phyloP scores from a whole-genome alignment of 2,329 filamentous ascomycete species.

The Fusarium temperatum region DNA sequence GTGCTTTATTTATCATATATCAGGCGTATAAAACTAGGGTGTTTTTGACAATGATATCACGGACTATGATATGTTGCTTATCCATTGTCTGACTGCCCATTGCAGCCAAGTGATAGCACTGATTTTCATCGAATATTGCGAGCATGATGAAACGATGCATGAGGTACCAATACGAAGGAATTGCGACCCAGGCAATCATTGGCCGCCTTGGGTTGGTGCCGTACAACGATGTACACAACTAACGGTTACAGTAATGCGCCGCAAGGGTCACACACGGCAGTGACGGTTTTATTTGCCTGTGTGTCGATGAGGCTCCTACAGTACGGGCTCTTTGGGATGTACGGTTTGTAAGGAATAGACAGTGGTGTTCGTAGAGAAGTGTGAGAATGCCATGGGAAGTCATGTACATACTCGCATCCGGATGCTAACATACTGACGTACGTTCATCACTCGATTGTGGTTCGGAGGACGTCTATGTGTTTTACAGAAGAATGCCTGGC shows the following conservation, averaged over 20 bases:
- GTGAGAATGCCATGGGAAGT: not conserved
- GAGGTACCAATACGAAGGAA: not conserved
- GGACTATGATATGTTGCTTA: conserved; percentile 27
- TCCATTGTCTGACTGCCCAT: not conserved
- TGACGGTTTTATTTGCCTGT: not conserved
- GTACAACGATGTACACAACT: not conserved
- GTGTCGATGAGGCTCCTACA: not conserved
- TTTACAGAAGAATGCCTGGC: not conserved
- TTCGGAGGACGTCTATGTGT: not conserved
- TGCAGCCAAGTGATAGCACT: not conserved
- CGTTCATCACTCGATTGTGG: not conserved
- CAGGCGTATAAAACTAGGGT: conserved; percentile 39
- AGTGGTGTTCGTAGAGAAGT: not conserved
- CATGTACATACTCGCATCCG: not conserved
- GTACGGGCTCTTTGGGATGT: not conserved
- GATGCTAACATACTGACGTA: not conserved
- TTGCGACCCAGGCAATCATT: not conserved
- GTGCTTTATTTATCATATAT: conserved; percentile 30
- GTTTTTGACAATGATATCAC: conserved; percentile 37
- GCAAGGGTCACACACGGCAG: conserved; percentile 13
- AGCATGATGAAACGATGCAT: not conserved
- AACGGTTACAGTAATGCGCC: conserved; percentile 3
- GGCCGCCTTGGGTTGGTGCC: not conserved
- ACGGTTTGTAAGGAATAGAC: not conserved
- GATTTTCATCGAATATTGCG: not conserved